phyloP scores from a whole-genome alignment of 768 basidiomycete genomes.

The Hebeloma cylindrosporum region DNA sequence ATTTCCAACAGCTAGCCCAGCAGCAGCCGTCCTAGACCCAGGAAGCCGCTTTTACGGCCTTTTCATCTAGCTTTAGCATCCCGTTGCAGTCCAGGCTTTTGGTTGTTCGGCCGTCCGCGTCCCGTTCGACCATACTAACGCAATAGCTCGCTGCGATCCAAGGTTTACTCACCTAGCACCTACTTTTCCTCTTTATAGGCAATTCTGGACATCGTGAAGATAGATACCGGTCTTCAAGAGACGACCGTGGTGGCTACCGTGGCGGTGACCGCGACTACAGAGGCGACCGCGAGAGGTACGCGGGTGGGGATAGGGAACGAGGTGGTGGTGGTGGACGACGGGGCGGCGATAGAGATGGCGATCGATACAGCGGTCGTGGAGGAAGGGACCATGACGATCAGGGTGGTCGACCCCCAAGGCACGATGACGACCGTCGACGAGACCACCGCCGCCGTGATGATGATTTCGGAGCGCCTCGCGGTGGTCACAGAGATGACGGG shows the following conservation, averaged over 20 bases:
- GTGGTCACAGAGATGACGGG: conserved; percentile 41
- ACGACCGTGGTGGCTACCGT: conserved; percentile 52
- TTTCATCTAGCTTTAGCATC: conserved; percentile 20
- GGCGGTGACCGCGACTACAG: conserved; percentile 51
- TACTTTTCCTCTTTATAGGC: conserved; percentile 39
- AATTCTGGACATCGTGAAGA: conserved; percentile 57
- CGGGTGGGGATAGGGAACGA: conserved; percentile 38
- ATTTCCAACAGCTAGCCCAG: conserved; percentile 62
- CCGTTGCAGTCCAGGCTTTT: conserved; percentile 8
- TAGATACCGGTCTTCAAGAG: conserved; percentile 65
- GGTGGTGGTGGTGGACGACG: conserved; percentile 35
- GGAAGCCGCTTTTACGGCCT: conserved; percentile 32
- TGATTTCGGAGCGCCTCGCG: conserved; percentile 31
- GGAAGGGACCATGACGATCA: conserved; percentile 35
- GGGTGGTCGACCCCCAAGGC: conserved; percentile 40
- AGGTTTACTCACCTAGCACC: conserved; percentile 52
- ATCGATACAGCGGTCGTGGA: conserved; percentile 41
- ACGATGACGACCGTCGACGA: conserved; percentile 53
- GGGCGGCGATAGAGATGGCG: conserved; percentile 32
- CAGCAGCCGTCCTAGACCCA: conserved; percentile 38
- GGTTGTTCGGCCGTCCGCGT: conserved; percentile 7
- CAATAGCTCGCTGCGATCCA: conserved; percentile 17
- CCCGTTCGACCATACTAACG: conserved; percentile 17
- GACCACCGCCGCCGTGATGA: conserved; percentile 32
- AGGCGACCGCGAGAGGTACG: conserved; percentile 37